Evolutionary conservation across 2,329 filamentous ascomycete species (phyloP).

Genomic region (Kalmusia sp.): DNA sequence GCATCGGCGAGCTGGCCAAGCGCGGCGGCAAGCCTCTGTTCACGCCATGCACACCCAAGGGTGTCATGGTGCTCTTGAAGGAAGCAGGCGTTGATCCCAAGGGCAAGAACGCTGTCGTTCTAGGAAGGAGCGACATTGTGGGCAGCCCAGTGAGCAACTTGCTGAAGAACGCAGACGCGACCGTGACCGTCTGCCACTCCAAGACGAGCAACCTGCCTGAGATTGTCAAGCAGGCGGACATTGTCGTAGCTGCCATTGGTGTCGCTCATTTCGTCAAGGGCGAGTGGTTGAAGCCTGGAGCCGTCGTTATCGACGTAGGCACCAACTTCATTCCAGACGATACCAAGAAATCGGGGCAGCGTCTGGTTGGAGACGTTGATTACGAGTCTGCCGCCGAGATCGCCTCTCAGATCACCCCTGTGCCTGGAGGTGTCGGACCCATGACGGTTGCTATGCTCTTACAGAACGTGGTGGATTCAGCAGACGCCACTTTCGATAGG

Average conservation of each 20-base stretch:
- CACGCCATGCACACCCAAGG: slow-evolving; percentile 94
- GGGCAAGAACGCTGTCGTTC: slow-evolving; percentile 92
- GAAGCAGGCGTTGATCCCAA: slow-evolving; percentile 82
- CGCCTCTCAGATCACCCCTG: slow-evolving; percentile 92
- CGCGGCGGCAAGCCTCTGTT: slow-evolving; percentile 89
- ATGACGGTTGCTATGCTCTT: slow-evolving; percentile 99
- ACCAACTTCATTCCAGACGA: slow-evolving; percentile 94
- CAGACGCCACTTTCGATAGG: slow-evolving; percentile 79
- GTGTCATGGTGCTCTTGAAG: slow-evolving; percentile 90
- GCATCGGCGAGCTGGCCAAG: slow-evolving; percentile 97
- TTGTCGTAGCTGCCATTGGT: slow-evolving; percentile 92
- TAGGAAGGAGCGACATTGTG: slow-evolving; percentile 96
- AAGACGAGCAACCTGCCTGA: slow-evolving; percentile 77
- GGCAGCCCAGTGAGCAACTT: slow-evolving; percentile 96
- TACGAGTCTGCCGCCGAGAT: slow-evolving; percentile 84
- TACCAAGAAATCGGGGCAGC: slow-evolving; percentile 88
- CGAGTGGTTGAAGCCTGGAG: slow-evolving; percentile 92
- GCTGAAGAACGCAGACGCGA: slow-evolving; percentile 93
- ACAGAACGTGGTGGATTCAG: slow-evolving; percentile 91
- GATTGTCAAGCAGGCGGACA: slow-evolving; percentile 82
- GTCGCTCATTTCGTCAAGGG: slow-evolving; percentile 87
- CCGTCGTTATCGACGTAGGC: slow-evolving; percentile 96
- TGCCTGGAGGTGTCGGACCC: slow-evolving; percentile 94
- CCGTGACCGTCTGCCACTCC: slow-evolving; percentile 95
- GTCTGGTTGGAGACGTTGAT: slow-evolving; percentile 94